Base-by-base conservation (phyloP, 2,329 filamentous ascomycete genomes). In the Exophiala sideris region DNA sequence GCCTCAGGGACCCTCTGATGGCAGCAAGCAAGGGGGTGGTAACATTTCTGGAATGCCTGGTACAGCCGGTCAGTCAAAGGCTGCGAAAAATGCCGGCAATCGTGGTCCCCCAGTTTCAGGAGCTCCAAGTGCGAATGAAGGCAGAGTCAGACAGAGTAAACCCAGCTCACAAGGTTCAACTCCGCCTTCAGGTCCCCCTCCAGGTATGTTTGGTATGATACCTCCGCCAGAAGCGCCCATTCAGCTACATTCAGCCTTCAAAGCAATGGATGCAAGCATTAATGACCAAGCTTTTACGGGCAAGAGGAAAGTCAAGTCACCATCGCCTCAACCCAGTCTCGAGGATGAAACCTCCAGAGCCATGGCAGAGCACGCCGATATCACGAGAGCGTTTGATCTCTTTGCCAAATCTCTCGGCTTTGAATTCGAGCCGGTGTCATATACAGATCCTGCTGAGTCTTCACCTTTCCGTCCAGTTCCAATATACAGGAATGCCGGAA, bases 401-500 rank as follows among this genome's bases (percentile, higher is more conserved):
- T 75, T 74, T 52, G 76, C 80, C 39, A 72, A 75, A 4, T 80
- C 82, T 39, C 81, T 95, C 7, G 88, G 88, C 0, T 78, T 84
- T 4, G 84, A 88, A 40, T 97, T 95, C 69, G 81, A 87, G 57
- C 86, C 89, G 1, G 72, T 97, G 16, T 80, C 82, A 2, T 74
- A 84, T 2, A 89, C 94, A 57, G 78, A 74, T 38, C 76, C 79
- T 53, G 78, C 84, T 45, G 70, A 81, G 58, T 65, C 74, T 12
- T 86, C 90, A 1, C 90, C 92, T 0, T 99, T 96, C 66, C 92
- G 94, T 0, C 81, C 83, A 2, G 87, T 89, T 0, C 73, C 91
- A 5, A 84, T 90, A 60, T 96, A 95, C 67, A 83, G 89, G 29
- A 92, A 88, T 1, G 92, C 90, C 68, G 86, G 87, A n/a, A 87